Percentiles rank a stretch among this genome's conserved stretches.
phyloP scores from a whole-genome alignment of 148 eudicot genomes.

The Rhododendron ovatum region DNA sequence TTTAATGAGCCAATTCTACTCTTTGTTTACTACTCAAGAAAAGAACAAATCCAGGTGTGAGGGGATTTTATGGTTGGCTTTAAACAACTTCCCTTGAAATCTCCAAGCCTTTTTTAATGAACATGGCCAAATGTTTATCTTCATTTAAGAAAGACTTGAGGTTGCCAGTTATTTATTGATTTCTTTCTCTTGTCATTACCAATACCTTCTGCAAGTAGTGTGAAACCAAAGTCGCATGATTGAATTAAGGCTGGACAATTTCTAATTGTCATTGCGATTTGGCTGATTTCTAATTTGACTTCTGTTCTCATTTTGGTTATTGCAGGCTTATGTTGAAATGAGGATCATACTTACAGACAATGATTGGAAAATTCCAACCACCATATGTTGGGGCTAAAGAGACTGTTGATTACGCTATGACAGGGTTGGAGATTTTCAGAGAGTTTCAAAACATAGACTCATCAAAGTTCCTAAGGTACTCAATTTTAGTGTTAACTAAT shows the following conservation, averaged over 20 bases:
- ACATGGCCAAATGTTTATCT: not conserved
- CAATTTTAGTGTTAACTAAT: not conserved
- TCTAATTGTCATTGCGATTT: too few species aligned
- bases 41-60: too few species aligned
- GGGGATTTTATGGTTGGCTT: too few species aligned
- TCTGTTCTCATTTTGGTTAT: not conserved
- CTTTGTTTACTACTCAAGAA: too few species aligned
- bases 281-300: not conserved
- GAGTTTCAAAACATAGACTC: slow-evolving; percentile 62
- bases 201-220: not conserved
- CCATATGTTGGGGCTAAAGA: slow-evolving; percentile 47
- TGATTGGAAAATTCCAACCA: slow-evolving; percentile 46
- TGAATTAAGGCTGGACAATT: too few species aligned
- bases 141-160: not conserved
- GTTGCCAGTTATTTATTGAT: not conserved
- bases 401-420: slow-evolving; percentile 93
- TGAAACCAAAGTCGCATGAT: too few species aligned
- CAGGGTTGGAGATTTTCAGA: slow-evolving; percentile 88
- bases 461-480: slow-evolving; percentile 80
- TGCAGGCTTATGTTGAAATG: slow-evolving; percentile 21
- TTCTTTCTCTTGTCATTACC: not conserved
- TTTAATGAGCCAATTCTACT: too few species aligned
- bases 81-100: not conserved
- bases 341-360: slow-evolving; percentile 54
- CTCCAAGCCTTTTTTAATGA: not conserved